Conservation (phyloP, 441 rosid species). For the Brassica hybrid region DNA sequence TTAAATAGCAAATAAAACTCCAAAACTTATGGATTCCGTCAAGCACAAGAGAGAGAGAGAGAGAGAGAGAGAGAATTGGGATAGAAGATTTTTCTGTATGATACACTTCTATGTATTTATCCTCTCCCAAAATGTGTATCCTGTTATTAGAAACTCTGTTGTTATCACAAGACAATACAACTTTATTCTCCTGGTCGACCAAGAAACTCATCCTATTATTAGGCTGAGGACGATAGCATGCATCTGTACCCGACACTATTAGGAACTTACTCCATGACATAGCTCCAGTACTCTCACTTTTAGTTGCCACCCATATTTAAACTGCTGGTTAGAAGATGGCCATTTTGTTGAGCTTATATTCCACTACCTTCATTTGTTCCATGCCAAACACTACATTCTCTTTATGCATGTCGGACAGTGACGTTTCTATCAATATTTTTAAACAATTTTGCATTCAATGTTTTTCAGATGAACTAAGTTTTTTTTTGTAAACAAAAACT, state of each 20-base stretch:
- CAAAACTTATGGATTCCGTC: no score
- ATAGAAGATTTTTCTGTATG: background rate
- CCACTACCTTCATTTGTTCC: no score
- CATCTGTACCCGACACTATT: background rate
- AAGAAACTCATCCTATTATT: background rate
- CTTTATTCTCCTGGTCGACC: conserved; percentile 1
- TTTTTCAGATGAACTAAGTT: no score
- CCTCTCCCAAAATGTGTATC: conserved; percentile 7
- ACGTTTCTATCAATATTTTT: no score
- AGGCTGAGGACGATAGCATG: background rate
- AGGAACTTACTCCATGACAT: background rate
- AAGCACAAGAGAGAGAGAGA: no score
- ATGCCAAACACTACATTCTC: no score
- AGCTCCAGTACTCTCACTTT: background rate
- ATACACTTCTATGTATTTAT: background rate
- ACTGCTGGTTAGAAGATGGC: no score
- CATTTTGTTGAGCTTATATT: no score
- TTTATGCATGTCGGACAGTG: no score
- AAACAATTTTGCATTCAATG: no score
- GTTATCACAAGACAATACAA: background rate
- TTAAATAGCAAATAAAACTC: no score
- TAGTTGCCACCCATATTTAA: background rate
- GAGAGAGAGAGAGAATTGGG: background rate
- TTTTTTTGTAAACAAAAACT: no score
- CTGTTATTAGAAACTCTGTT: background rate